Base-by-base conservation (phyloP, 2,329 filamentous ascomycete species). In the Fusarium guadeloupense region DNA sequence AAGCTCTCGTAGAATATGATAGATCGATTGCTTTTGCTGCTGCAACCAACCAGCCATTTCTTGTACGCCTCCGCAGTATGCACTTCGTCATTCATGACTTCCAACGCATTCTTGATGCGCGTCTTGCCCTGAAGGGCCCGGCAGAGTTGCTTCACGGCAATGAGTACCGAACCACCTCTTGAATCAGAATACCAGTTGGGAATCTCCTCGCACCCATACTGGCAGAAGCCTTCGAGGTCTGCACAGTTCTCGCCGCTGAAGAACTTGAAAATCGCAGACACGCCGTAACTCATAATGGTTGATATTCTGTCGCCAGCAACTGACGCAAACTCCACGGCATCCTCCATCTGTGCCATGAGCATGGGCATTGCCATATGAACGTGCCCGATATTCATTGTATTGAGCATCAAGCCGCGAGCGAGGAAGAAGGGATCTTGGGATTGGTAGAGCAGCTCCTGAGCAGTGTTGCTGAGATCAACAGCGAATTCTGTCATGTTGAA, bases 101-200 rank as follows among this genome's bases (percentile, higher is more conserved):
- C 78, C 0, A 79, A 69, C 0, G 87, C 75, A 9, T 82, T 77
- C 10, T 77, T 74, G 4, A 75, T 75, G 10, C 75, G 75, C 0
- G 91, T 93, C 73, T 92, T 93, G 48, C 91, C 91, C 71, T 92
- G 89, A 17, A 93, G 75, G 19, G 91, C 89, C 42, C 89, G 84
- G 44, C 83, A 84, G 20, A 85, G 81, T 71, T 93, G 90, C 43
- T 88, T 79, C 4, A 89, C 80, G 4, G 84, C 82, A 56, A 90
- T 84, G 7, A 93, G 77, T 45, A 92, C 78, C 1, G 86, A 86
- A 3, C 91, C 91, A 14, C 91, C 91, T 54, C 89, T 82, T 2
- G 89, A 83, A 67, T 93, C 90, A 38, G 82, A 78, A 40, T 87
- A 80, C 90, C 90, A 93, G 43, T 89, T 86, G 2, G 85, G 85